Percentiles rank a stretch among this genome's conserved stretches.
Evolutionary conservation across 345 rosid species (phyloP).

Genomic region (Acer negundo): DNA sequence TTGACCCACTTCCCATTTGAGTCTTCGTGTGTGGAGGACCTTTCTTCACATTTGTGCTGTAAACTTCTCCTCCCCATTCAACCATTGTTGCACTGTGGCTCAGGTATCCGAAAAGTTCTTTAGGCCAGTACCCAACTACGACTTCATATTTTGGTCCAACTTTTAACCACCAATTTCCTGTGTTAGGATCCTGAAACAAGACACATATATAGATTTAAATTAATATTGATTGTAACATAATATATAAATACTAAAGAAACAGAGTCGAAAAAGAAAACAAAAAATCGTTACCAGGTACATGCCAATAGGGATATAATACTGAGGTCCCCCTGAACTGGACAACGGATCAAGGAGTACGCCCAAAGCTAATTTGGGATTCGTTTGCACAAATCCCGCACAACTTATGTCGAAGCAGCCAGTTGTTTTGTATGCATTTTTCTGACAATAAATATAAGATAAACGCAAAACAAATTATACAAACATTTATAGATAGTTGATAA

Average conservation of each 20-base stretch:
- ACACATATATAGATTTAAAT: too few species aligned
- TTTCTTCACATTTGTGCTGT: conserved; percentile 42
- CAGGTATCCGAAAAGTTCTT: conserved; percentile 26
- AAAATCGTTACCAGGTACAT: conserved; percentile 28
- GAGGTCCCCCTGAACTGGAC: conserved; percentile 14
- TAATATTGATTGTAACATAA: too few species aligned
- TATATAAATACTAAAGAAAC: neutral
- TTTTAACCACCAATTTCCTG: conserved; percentile 55
- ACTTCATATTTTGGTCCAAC: neutral
- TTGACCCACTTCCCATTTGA: conserved; percentile 53
- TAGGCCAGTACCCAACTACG: conserved; percentile 50
- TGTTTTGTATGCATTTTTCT: conserved; percentile 32
- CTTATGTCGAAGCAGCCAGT: conserved; percentile 48
- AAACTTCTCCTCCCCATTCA: conserved; percentile 64
- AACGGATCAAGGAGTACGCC: conserved; percentile 28
- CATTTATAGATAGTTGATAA: neutral
- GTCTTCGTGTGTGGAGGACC: conserved; percentile 51
- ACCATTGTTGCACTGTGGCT: conserved; percentile 42
- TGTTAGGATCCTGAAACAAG: conserved; percentile 38
- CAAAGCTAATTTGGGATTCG: conserved; percentile 18
- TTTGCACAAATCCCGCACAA: conserved; percentile 57
- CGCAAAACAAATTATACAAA: neutral
- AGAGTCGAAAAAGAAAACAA: neutral
- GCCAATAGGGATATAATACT: conserved; percentile 27
- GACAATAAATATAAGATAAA: conserved; percentile 1